These are phyloP conservation scores for Phellopilus nigrolimitatus DNA, from an alignment of 1,284 basidiomycete species.

Conservation along the genomic window DNA sequence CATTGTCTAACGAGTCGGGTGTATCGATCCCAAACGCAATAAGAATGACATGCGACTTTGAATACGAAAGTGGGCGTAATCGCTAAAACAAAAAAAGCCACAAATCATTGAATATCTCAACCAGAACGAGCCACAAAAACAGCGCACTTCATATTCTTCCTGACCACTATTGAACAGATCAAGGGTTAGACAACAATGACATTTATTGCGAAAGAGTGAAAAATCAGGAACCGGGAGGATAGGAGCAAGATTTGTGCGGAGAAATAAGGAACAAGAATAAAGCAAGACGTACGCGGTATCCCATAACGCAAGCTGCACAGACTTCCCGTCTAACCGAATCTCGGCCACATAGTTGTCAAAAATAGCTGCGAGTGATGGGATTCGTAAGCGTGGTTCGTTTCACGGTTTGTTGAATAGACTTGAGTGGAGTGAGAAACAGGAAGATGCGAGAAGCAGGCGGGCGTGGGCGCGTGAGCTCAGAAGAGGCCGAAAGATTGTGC, in stretches of 20 bases:
- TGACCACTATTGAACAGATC: constrained; percentile 59
- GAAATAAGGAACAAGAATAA: constrained; percentile 16
- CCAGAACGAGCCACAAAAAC: constrained; percentile 14
- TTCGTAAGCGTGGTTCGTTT: constrained; percentile 13
- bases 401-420: background rate
- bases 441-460: background rate
- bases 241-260: background rate
- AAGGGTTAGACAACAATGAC: constrained; percentile 21
- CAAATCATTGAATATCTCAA: background rate
- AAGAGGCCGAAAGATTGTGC: background rate
- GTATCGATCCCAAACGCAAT: constrained; percentile 97
- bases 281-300: constrained; percentile 80
- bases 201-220: constrained; percentile 7
- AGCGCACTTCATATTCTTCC: constrained; percentile 85
- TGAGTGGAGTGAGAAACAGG: constrained; percentile 3
- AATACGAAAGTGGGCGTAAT: constrained; percentile 92
- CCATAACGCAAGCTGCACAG: constrained; percentile 93
- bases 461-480: background rate
- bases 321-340: constrained; percentile 94
- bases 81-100: constrained; percentile 43
- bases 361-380: constrained; percentile 52
- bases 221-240: background rate
- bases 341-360: constrained; percentile 99
- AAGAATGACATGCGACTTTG: constrained; percentile 97
- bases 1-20: constrained; percentile 95